Base-by-base conservation (phyloP, 2,329 filamentous ascomycete species). In the Pseudogymnoascus sp. region DNA sequence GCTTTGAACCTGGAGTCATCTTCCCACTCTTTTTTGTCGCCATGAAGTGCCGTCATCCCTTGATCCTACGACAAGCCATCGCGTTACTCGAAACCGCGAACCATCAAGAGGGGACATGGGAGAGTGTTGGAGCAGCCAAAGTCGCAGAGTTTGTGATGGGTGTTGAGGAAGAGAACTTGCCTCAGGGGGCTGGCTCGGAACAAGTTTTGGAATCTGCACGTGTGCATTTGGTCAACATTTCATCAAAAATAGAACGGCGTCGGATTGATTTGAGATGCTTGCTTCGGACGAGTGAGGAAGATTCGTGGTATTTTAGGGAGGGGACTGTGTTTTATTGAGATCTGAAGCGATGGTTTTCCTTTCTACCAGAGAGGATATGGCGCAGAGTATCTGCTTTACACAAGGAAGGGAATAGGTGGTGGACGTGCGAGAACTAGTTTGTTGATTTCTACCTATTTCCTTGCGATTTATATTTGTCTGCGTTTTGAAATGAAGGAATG, bases 61-160 rank as follows among this genome's bases (percentile, higher is more conserved):
- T 75, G 1, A 77, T 82, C 40, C 80, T 85, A 14, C 77, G 83
- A n/a, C 80, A 82, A 66, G 85, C 86, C 12, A 86, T 88, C 49
- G 78, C 83, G 67, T 75, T 88, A 9, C 73, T 88, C 59, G 76
- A 78, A 62, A 83, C 80, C 67, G 84, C 82, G 67, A 79, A 84
- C 14, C 78, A 85, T 23, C 78, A 85, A 60, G 86, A 88, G 72
- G 85, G 83, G 28, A 84, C 88, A 78, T 88, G 85, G 86, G 84
- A 88, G n/a, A 34, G n/a, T 34, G 3, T 34, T 34, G 49, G n/a
- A 4, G 49, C 49, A 34, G 16, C 49, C n/a, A 56, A 21, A 12
- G 49, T 56, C 16, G 28, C 49, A 34, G 49, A 34, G 25, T 56
- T 56, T 34, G n/a, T 34, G 8, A n/a, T 18, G n/a, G 25, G n/a